Percentiles rank a stretch among this genome's conserved stretches.
Conservation (phyloP, 495 filamentous ascomycete genomes). For the Xylaria palmicola region DNA sequence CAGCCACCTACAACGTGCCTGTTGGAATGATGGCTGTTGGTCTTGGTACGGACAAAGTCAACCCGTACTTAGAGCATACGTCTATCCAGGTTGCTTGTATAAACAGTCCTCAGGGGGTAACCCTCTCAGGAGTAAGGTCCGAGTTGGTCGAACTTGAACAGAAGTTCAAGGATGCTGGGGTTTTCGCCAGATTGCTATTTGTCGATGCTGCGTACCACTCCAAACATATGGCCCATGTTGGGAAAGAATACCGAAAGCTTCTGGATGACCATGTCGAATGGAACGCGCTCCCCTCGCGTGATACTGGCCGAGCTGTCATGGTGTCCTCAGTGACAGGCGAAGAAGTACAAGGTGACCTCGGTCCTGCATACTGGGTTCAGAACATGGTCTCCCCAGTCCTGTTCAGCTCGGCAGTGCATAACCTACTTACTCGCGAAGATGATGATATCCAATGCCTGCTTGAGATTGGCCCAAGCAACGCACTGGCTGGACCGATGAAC, state of each 20-base stretch:
- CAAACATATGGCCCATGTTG: constrained; percentile 53
- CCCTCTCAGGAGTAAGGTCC: constrained; percentile 52
- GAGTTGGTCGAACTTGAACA: constrained; percentile 47
- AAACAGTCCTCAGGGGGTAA: constrained; percentile 57
- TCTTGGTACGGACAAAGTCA: constrained; percentile 33
- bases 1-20: constrained; percentile 9
- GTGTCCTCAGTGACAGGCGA: constrained; percentile 37
- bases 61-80: constrained; percentile 26
- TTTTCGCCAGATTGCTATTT: constrained; percentile 51
- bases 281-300: background rate
- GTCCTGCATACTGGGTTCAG: constrained; percentile 29
- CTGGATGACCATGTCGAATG: background rate
- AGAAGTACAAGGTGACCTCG: constrained; percentile 9
- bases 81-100: constrained; percentile 42
- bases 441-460: constrained; percentile 36
- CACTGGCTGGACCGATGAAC: constrained; percentile 44
- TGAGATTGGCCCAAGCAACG: constrained; percentile 53
- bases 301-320: constrained; percentile 26
- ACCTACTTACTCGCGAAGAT: background rate
- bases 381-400: constrained; percentile 37
- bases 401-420: constrained; percentile 36
- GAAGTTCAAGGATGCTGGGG: constrained; percentile 36
- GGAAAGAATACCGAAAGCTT: constrained; percentile 31
- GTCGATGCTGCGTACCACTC: constrained; percentile 65
- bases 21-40: constrained; percentile 54